phyloP scores from a whole-genome alignment of 2,329 filamentous ascomycete genomes.

The Trematosphaeria pertusa region DNA sequence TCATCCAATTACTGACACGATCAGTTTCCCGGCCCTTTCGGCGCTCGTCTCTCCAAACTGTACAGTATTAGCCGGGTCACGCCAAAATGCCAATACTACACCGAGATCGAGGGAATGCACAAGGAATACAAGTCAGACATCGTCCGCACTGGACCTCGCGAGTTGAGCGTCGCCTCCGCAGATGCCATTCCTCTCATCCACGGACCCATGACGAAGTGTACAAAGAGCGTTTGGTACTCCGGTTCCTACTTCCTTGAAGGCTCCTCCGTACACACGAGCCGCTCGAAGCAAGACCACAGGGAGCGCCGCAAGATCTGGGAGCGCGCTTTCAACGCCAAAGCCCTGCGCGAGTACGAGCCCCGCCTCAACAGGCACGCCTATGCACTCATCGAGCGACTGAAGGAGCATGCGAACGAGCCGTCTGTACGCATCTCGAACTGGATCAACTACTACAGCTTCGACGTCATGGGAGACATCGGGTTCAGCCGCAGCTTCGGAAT shows the following conservation, averaged over 20 bases:
- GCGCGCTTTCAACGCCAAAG: slow-evolving; percentile 40
- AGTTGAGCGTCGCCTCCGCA: slow-evolving; percentile 37
- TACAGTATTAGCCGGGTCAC: slow-evolving; percentile 41
- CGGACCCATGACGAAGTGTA: slow-evolving; percentile 37
- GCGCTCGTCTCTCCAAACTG: slow-evolving; percentile 47
- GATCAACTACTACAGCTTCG: slow-evolving; percentile 54
- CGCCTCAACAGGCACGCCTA: slow-evolving; percentile 39
- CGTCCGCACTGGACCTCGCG: slow-evolving; percentile 43
- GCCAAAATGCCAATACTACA: slow-evolving; percentile 33
- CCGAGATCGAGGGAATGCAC: slow-evolving; percentile 30
- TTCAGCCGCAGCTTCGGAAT: slow-evolving; percentile 52
- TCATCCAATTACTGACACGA: neutral
- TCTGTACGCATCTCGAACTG: slow-evolving; percentile 38
- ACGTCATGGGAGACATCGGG: slow-evolving; percentile 58
- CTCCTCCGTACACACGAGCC: slow-evolving; percentile 33
- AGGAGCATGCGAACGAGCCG: slow-evolving; percentile 23
- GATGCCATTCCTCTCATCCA: slow-evolving; percentile 40
- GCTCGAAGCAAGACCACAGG: slow-evolving; percentile 39
- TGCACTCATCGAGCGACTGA: slow-evolving; percentile 32
- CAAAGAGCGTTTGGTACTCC: slow-evolving; percentile 39
- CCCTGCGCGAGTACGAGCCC: slow-evolving; percentile 46
- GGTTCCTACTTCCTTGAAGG: slow-evolving; percentile 22
- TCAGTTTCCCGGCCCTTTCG: slow-evolving; percentile 49
- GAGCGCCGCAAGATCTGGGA: slow-evolving; percentile 43
- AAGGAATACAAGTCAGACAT: slow-evolving; percentile 39